phyloP scores from a whole-genome alignment of 306 rosid species.

The Trifolium repens region DNA sequence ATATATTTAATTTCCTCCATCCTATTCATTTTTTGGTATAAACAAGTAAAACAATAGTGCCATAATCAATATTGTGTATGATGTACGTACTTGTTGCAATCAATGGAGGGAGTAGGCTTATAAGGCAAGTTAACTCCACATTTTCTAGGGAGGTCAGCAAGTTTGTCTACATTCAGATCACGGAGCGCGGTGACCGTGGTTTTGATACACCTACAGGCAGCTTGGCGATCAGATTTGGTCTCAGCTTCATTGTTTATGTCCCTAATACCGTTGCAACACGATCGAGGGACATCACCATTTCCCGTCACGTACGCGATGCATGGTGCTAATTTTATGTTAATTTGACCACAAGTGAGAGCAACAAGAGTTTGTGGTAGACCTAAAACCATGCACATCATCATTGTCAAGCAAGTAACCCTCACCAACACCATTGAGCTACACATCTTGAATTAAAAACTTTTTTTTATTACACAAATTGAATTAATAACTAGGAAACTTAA shows the following conservation, averaged over 20 bases:
- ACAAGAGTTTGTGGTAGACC: background rate
- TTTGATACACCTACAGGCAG: conserved; percentile 31
- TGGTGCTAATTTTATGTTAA: background rate
- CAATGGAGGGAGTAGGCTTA: conserved; percentile 41
- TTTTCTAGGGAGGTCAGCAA: conserved; percentile 19
- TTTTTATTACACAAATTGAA: background rate
- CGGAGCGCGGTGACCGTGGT: background rate
- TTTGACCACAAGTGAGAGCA: conserved; percentile 1
- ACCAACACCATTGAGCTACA: background rate
- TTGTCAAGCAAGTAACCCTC: background rate
- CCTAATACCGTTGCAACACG: conserved; percentile 24
- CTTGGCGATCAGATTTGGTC: conserved; percentile 33
- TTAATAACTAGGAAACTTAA: background rate
- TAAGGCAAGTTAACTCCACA: conserved; percentile 40
- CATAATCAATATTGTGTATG: no score
- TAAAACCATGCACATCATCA: conserved; percentile 26
- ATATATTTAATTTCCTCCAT: no score
- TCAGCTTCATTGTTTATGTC: conserved; percentile 1
- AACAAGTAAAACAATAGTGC: no score
- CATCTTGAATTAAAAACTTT: background rate
- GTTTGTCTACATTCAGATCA: background rate
- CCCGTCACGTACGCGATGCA: conserved; percentile 10
- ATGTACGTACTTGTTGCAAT: conserved; percentile 44
- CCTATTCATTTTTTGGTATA: background rate
- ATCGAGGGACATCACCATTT: background rate